Evolutionary conservation across 1,284 basidiomycete species (phyloP).

Genomic region (Naganishia sp.): DNA sequence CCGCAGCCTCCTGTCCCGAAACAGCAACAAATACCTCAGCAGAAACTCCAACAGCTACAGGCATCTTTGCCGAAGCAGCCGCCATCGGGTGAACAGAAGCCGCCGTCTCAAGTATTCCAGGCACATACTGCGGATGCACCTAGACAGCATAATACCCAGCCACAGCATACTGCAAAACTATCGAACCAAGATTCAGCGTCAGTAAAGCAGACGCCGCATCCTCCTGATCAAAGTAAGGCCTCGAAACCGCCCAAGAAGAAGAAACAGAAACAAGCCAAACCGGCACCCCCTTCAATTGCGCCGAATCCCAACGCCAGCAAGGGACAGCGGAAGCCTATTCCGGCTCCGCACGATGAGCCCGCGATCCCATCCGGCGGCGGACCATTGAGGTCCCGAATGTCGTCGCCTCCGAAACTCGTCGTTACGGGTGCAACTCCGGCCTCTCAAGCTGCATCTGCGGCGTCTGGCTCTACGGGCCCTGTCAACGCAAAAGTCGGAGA

Average conservation of each 20-base stretch:
- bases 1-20: not conserved
- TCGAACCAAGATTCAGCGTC: not conserved
- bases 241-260: slow-evolving; percentile 2
- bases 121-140: too few species aligned
- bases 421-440: not conserved
- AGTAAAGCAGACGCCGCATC: not conserved
- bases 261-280: slow-evolving; percentile 12
- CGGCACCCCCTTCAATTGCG: not conserved
- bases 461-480: not conserved
- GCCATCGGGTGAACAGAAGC: too few species aligned
- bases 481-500: not conserved
- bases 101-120: too few species aligned
- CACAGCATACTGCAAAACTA: not conserved
- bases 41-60: not conserved
- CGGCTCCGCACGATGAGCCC: not conserved
- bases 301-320: not conserved
- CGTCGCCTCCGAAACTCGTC: slow-evolving; percentile 17
- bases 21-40: not conserved
- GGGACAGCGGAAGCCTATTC: not conserved
- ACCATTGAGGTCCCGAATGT: slow-evolving; percentile 5
- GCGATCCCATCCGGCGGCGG: not conserved
- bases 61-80: too few species aligned
- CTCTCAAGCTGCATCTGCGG: too few species aligned
- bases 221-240: not conserved
- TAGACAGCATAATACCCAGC: too few species aligned